Evolutionary conservation across 176 grass and related monocot species (phyloP), one percentile per base, ranked within the genome.

Genomic region (Oryza meyeriana): DNA sequence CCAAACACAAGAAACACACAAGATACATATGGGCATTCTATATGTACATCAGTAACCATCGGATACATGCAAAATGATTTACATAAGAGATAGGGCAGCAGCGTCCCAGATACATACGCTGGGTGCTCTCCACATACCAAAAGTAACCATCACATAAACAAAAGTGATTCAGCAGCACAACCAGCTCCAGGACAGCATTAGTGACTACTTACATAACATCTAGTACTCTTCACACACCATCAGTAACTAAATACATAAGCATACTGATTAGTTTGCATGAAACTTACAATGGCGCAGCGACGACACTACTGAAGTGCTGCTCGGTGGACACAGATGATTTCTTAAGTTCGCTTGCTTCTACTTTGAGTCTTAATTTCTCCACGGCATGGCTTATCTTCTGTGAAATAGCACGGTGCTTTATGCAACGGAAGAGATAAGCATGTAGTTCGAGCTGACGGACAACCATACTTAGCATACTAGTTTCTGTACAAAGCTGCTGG

Each of bases 291-390:
- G 80, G 83, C 12, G 73, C 70, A 55, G 30, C 1, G 2, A 11
- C 44, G 1, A 28, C 36, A 13, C 26, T 72, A 11, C 45, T 36
- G 22, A 87, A 87, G 20, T 18, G 35, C 31, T 73, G 63, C 78
- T 68, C 69, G 1, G 12, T 44, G 63, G 50, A 79, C 13, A 31
- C 18, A 77, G 28, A 80, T 9, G 63, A 32, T 34, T 30, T 22
- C 70, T 88, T 38, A 1, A 78, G 74, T 34, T 83, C 14, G 0
- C 18, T n/a, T 0, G 42, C 78, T 27, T 85, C 55, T 38, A 48
- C 27, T 71, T 34, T 44, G 13, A 93, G 74, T 75, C 55, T 90
- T 10, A 25, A 40, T 3, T 88, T 76, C 32, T 90, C 78, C 0
- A n/a, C 17, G 1, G 67, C 79, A 41, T 61, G 30, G 4, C 2